phyloP scores from a whole-genome alignment of 495 filamentous ascomycete species.

The Hyaloscypha bicolor region DNA sequence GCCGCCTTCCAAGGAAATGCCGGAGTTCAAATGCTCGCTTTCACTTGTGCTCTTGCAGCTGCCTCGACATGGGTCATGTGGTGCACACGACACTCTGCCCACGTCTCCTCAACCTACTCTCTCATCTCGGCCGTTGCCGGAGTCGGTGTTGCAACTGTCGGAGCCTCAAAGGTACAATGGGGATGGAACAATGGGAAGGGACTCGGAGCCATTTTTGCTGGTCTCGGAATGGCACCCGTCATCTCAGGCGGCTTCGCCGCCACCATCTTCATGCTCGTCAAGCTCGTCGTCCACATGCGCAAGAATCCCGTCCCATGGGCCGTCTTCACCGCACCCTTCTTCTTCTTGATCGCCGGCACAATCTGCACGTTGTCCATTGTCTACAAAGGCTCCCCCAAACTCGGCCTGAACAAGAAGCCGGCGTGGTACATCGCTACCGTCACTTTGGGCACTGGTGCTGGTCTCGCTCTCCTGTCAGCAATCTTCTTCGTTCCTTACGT shows the following conservation, averaged over 20 bases:
- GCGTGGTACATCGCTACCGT: conserved; percentile 45
- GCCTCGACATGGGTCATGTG: conserved; percentile 56
- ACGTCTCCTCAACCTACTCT: conserved; percentile 68
- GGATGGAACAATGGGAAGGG: conserved; percentile 55
- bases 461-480: conserved; percentile 50
- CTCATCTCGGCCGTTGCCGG: conserved; percentile 64
- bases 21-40: conserved; percentile 60
- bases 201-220: conserved; percentile 61
- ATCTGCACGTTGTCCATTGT: conserved; percentile 60
- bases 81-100: conserved; percentile 61
- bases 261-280: conserved; percentile 64
- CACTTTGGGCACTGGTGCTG: conserved; percentile 40
- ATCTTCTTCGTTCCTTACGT: conserved; percentile 68
- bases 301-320: conserved; percentile 58
- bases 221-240: conserved; percentile 63
- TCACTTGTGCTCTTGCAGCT: conserved; percentile 61
- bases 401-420: conserved; percentile 47
- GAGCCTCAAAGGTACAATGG: conserved; percentile 56
- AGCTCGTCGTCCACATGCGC: conserved; percentile 65
- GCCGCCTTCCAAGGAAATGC: conserved; percentile 53
- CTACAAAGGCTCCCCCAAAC: conserved; percentile 53
- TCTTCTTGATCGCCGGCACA: conserved; percentile 60
- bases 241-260: conserved; percentile 61
- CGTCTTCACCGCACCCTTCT: conserved; percentile 61
- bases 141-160: conserved; percentile 65